Conservation (phyloP, 139 green algal genomes). For the Chlorella sorokiniana region DNA sequence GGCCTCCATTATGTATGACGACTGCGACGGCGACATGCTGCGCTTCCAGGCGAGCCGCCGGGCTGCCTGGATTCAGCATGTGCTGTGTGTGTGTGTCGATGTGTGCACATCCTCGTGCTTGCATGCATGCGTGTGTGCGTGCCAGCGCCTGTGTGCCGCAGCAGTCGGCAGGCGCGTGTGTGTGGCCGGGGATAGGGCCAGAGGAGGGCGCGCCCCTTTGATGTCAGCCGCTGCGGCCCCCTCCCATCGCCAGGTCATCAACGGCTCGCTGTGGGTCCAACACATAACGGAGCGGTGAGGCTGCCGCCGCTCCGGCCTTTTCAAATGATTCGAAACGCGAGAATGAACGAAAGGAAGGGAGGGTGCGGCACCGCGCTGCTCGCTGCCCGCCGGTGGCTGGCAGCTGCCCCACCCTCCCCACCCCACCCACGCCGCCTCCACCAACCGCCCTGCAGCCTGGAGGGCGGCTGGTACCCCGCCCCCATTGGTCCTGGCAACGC, state of each 20-base stretch:
- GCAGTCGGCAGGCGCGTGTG: too few relatives aligned
- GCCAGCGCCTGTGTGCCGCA: too few relatives aligned
- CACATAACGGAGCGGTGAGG: conserved; percentile 46
- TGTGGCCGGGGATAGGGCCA: too few relatives aligned
- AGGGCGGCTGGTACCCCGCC: conserved; percentile 43
- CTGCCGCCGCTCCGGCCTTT: conserved; percentile 49
- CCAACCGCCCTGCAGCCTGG: not conserved
- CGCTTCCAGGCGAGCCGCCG: conserved; percentile 29
- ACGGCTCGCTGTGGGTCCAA: conserved; percentile 49
- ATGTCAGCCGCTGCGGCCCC: not conserved
- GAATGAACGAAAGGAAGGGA: not conserved
- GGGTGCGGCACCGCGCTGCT: not conserved
- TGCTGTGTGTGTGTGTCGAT: not conserved
- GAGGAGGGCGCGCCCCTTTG: too few relatives aligned
- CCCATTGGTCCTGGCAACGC: conserved; percentile 29
- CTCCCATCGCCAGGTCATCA: conserved; percentile 36
- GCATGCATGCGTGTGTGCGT: too few relatives aligned
- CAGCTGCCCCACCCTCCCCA: not conserved
- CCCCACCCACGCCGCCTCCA: not conserved
- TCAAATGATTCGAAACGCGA: too few relatives aligned
- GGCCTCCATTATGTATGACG: conserved; percentile 32
- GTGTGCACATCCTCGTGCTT: too few relatives aligned
- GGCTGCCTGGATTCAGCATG: not conserved
- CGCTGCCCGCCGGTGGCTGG: not conserved
- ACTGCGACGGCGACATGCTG: conserved; percentile 51